phyloP scores from a whole-genome alignment of 345 rosid genomes.

The Camelina hispida region DNA sequence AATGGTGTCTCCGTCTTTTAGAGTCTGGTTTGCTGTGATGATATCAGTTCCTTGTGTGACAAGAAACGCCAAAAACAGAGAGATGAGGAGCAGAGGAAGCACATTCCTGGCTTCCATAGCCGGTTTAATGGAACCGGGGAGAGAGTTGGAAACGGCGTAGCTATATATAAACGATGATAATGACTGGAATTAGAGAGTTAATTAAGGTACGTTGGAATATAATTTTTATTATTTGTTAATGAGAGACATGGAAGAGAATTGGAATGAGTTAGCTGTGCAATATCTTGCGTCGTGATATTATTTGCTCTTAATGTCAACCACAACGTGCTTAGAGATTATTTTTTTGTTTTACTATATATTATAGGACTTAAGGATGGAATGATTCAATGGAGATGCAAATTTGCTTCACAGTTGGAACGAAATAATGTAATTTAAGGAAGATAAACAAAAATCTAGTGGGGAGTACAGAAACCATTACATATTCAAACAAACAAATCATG shows the following conservation, averaged over 20 bases:
- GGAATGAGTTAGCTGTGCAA: constrained; percentile 29
- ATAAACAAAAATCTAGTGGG: not conserved
- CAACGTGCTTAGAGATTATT: constrained; percentile 20
- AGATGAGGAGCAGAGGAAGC: constrained; percentile 32
- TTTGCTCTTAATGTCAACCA: constrained; percentile 44
- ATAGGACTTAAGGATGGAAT: not conserved
- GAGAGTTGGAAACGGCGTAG: constrained; percentile 12
- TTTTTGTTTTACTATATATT: not conserved
- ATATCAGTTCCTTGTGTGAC: constrained; percentile 21
- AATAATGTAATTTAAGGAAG: constrained; percentile 8
- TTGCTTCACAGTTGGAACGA: not conserved
- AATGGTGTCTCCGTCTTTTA: constrained; percentile 45
- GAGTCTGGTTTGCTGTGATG: constrained; percentile 32
- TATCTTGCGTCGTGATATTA: constrained; percentile 32
- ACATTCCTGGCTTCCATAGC: constrained; percentile 35
- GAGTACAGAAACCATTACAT: not conserved
- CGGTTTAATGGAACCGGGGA: constrained; percentile 12
- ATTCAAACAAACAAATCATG: constrained; percentile 7
- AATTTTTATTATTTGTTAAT: constrained; percentile 6
- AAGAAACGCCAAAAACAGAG: constrained; percentile 30
- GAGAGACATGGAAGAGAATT: constrained; percentile 35
- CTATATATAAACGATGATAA: not conserved
- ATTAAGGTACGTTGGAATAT: not conserved
- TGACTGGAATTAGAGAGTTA: not conserved
- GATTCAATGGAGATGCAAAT: constrained; percentile 6